Conservation (phyloP, 306 rosid species). For the Rosa rugosa region DNA sequence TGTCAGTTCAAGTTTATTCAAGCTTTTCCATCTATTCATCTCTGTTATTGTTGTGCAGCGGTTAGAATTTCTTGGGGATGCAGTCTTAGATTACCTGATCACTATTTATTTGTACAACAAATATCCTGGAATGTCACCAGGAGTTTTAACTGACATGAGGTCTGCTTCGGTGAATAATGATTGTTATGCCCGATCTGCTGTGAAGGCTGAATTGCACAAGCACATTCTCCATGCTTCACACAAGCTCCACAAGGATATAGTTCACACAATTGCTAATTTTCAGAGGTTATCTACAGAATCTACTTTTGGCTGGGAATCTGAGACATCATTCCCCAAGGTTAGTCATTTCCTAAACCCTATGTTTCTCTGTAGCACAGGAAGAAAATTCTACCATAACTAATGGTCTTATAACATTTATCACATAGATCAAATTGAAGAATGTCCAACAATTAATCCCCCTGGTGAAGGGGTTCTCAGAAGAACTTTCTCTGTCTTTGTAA, state of each 20-base stretch:
- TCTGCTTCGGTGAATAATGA: constrained; percentile 75
- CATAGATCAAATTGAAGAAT: background rate
- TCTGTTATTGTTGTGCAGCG: constrained; percentile 46
- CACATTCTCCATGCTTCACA: constrained; percentile 57
- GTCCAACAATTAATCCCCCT: background rate
- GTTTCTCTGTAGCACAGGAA: background rate
- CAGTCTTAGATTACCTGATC: constrained; percentile 64
- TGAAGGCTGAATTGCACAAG: constrained; percentile 60
- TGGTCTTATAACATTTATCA: background rate
- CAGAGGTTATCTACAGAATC: constrained; percentile 28
- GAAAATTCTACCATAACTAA: background rate
- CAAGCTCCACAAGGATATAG: constrained; percentile 56
- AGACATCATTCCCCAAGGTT: constrained; percentile 74
- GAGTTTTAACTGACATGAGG: constrained; percentile 73
- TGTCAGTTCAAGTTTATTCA: background rate
- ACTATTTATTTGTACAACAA: constrained; percentile 52
- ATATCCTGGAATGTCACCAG: constrained; percentile 71
- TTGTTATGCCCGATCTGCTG: constrained; percentile 62
- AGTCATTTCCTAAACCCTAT: constrained; percentile 1
- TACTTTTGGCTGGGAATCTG: constrained; percentile 75
- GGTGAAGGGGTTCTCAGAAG: background rate
- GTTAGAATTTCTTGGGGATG: constrained; percentile 79
- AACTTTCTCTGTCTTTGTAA: constrained; percentile 1
- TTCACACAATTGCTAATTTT: constrained; percentile 27
- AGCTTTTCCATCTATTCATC: background rate